A percentile compares a stretch with the other conserved stretches of the same genome.
Evolutionary conservation across 2,329 filamentous ascomycete species (phyloP).

Genomic region (Myriosclerotinia curreyana): DNA sequence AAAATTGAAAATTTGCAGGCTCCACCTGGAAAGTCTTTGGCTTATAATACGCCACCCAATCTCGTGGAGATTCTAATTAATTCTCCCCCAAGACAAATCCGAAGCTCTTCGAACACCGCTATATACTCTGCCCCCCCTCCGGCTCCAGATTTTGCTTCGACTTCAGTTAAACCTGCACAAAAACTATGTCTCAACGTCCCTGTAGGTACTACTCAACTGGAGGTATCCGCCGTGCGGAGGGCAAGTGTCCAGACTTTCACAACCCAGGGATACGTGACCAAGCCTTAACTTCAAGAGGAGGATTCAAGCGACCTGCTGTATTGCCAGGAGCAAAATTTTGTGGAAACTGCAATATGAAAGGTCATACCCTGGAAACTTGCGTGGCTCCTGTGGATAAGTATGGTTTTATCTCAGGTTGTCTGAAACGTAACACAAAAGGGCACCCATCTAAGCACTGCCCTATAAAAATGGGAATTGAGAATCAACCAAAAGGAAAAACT

Average conservation of each 20-base stretch:
- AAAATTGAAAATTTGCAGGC: too few species aligned
- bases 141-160: background rate
- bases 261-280: too few species aligned
- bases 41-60: background rate
- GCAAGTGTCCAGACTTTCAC: too few species aligned
- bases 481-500: fast-evolving
- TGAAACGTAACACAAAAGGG: background rate
- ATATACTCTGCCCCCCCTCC: background rate
- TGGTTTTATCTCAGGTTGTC: conserved; percentile 11
- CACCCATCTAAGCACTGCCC: background rate
- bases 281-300: too few species aligned
- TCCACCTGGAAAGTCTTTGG: background rate
- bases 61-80: background rate
- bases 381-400: conserved; percentile 6
- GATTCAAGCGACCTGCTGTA: background rate
- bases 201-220: too few species aligned
- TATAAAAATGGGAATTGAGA: too few species aligned
- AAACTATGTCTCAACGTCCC: too few species aligned
- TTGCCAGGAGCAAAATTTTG: background rate
- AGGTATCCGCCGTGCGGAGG: too few species aligned
- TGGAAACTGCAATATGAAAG: background rate
- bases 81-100: background rate
- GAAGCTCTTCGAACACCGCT: background rate
- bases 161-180: background rate
- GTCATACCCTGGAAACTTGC: background rate